Percentiles rank a stretch among this genome's conserved stretches.
Evolutionary conservation across 2,329 filamentous ascomycete genomes (phyloP).

Genomic region (Pseudogymnoascus sp.): DNA sequence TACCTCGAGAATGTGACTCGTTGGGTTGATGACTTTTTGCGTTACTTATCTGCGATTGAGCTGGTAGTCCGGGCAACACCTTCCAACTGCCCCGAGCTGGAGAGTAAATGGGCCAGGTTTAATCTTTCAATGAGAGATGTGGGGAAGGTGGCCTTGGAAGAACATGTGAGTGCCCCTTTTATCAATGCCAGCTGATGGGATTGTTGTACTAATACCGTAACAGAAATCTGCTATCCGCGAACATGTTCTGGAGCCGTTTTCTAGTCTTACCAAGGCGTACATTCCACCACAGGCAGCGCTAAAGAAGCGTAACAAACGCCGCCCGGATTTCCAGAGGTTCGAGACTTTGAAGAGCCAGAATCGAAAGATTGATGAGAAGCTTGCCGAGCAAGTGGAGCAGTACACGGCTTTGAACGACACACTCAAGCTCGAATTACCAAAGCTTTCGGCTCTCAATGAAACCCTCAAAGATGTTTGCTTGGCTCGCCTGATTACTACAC

Average conservation of each 20-base stretch:
- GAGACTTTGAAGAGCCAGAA: conserved; percentile 70
- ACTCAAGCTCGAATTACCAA: conserved; percentile 83
- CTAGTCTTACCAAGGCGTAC: conserved; percentile 69
- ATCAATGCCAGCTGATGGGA: conserved; percentile 12
- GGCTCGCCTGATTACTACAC: conserved; percentile 75
- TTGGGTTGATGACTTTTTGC: conserved; percentile 75
- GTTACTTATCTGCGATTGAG: conserved; percentile 75
- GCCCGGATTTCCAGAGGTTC: conserved; percentile 78
- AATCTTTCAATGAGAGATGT: conserved; percentile 82
- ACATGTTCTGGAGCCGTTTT: conserved; percentile 78
- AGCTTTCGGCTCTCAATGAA: conserved; percentile 72
- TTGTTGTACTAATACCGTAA: conserved; percentile 15
- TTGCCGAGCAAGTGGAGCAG: conserved; percentile 74
- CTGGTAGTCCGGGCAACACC: conserved; percentile 69
- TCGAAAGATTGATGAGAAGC: conserved; percentile 81
- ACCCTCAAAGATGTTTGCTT: conserved; percentile 78
- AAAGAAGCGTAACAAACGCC: conserved; percentile 89
- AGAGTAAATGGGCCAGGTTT: conserved; percentile 91
- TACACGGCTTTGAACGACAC: conserved; percentile 82
- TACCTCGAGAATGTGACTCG: conserved; percentile 75
- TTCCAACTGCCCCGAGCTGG: conserved; percentile 68
- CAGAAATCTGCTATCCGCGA: conserved; percentile 62
- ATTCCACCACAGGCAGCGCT: conserved; percentile 81
- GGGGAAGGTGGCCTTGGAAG: conserved; percentile 71
- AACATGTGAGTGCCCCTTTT: conserved; percentile 57